A percentile compares a stretch with the other conserved stretches of the same genome.
Conservation (phyloP, 129 eudicot species). For the Pittosporum tobira region DNA sequence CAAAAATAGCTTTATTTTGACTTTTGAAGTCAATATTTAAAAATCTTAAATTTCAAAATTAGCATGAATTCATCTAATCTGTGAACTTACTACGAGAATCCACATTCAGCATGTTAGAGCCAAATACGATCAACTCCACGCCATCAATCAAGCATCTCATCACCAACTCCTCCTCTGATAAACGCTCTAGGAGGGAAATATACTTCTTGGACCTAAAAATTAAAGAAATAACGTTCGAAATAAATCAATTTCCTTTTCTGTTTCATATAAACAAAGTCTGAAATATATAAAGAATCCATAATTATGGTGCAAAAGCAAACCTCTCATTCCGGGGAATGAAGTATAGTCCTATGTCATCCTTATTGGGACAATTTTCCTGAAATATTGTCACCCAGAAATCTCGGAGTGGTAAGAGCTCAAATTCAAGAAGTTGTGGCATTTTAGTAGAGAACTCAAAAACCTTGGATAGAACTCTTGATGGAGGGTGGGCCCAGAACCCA, state of each 20-base stretch:
- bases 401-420: slow-evolving; percentile 31
- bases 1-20: no score
- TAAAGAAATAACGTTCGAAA: slow-evolving; percentile 3
- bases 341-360: slow-evolving; percentile 56
- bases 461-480: slow-evolving; percentile 33
- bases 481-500: slow-evolving; percentile 49
- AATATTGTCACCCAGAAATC: slow-evolving; percentile 32
- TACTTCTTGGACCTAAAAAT: slow-evolving; percentile 26
- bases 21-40: no score
- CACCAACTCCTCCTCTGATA: slow-evolving; percentile 23
- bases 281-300: background rate
- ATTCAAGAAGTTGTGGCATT: slow-evolving; percentile 50
- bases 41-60: background rate
- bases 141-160: slow-evolving; percentile 40
- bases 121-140: slow-evolving; percentile 45
- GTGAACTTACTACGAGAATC: slow-evolving; percentile 40
- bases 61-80: background rate
- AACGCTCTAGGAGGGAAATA: slow-evolving; percentile 30
- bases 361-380: slow-evolving; percentile 33
- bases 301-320: slow-evolving; percentile 21
- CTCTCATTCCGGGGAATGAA: slow-evolving; percentile 41
- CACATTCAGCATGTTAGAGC: slow-evolving; percentile 35
- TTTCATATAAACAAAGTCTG: background rate
- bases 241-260: background rate
- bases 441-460: slow-evolving; percentile 31